Conservation (phyloP, 169 alveolate genomes). For the Plasmodium coatneyi region DNA sequence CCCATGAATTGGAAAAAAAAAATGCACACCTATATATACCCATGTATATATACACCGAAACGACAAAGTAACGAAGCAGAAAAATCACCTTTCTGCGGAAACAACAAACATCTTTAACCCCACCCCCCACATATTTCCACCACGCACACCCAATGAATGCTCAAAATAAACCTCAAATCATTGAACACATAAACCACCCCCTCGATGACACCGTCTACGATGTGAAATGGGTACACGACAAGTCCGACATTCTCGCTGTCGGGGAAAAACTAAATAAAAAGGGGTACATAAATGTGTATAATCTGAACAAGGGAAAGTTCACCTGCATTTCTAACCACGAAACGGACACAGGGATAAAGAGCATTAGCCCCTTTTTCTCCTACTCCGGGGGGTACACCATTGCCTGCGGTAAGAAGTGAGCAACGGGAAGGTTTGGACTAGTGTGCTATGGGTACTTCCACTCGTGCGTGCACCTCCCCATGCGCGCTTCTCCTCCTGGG, state of each 20-base stretch:
- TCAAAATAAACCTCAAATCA: constrained; percentile 91
- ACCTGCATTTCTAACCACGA: constrained; percentile 79
- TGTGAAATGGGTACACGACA: constrained; percentile 90
- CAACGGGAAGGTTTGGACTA: not conserved
- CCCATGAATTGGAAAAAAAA: not conserved
- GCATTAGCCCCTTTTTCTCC: constrained; percentile 85
- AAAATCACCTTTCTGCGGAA: not conserved
- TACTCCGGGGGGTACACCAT: constrained; percentile 83
- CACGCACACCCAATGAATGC: constrained; percentile 83
- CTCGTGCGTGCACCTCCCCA: not conserved
- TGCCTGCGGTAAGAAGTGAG: constrained; percentile 43
- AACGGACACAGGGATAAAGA: constrained; percentile 84
- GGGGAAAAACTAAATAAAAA: constrained; percentile 90
- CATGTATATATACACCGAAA: not conserved
- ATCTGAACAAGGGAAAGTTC: constrained; percentile 85
- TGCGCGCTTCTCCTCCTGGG: not conserved
- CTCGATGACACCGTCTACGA: constrained; percentile 90
- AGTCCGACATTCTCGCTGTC: constrained; percentile 85
- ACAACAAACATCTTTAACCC: not conserved
- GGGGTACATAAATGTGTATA: constrained; percentile 88
- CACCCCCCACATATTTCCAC: not conserved
- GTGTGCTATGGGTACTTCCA: not conserved
- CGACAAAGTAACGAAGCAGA: not conserved
- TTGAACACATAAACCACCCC: constrained; percentile 88
- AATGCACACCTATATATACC: not conserved